A percentile compares a stretch with the other conserved stretches of the same genome.
Conservation (phyloP, 768 basidiomycete genomes). For the Calocera cornea region DNA sequence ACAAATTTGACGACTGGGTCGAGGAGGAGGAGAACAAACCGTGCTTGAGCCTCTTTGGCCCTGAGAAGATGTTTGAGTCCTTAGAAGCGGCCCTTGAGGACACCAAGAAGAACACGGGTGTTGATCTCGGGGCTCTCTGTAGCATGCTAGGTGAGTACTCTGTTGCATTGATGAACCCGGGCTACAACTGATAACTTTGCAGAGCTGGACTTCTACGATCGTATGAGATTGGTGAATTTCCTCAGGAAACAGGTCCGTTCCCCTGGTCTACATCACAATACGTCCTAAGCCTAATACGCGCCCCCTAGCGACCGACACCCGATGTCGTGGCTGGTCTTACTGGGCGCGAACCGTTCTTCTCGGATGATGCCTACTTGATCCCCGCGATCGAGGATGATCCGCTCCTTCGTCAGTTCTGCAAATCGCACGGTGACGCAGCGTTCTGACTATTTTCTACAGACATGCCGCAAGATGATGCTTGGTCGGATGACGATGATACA, state of each 20-base stretch:
- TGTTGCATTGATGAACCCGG: neutral
- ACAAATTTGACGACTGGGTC: neutral
- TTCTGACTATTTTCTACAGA: conserved; percentile 30
- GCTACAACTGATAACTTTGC: neutral
- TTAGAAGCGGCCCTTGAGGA: conserved; percentile 45
- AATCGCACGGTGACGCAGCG: neutral
- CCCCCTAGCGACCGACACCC: conserved; percentile 39
- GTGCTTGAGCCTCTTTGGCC: neutral
- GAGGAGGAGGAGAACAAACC: neutral
- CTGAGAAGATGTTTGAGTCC: conserved; percentile 45
- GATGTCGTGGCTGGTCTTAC: conserved; percentile 35
- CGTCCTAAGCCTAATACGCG: conserved; percentile 2
- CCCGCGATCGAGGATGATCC: conserved; percentile 80
- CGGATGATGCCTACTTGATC: conserved; percentile 64
- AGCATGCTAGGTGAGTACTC: conserved; percentile 39
- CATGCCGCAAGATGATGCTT: conserved; percentile 44
- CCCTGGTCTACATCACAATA: neutral
- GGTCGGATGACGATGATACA: conserved; percentile 54
- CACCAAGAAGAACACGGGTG: conserved; percentile 46
- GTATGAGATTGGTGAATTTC: conserved; percentile 74
- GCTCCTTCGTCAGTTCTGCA: conserved; percentile 57
- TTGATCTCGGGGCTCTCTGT: conserved; percentile 45
- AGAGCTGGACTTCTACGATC: conserved; percentile 68
- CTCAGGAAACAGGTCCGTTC: conserved; percentile 62
- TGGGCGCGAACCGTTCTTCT: conserved; percentile 49